These are phyloP conservation scores for Macroventuria anomochaeta DNA, from an alignment of 2,329 filamentous ascomycete species.

Conservation along the genomic window DNA sequence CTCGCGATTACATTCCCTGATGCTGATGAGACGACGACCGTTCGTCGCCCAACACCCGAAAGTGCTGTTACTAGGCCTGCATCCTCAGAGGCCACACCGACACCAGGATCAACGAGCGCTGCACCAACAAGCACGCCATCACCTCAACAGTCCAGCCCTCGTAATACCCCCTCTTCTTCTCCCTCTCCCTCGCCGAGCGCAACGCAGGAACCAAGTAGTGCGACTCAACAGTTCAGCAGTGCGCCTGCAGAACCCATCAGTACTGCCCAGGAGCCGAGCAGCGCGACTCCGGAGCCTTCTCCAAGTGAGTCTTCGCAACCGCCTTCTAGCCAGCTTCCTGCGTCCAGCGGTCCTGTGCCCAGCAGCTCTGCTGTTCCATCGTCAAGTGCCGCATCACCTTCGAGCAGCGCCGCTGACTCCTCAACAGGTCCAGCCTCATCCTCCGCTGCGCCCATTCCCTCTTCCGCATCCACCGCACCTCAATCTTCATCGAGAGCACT, in stretches of 20 bases:
- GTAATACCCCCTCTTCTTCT: conserved; percentile 14
- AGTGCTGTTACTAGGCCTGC: neutral
- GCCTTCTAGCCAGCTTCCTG: conserved; percentile 5
- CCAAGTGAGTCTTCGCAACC: conserved; percentile 6
- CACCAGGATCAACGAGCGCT: conserved; percentile 15
- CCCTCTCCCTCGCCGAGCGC: conserved; percentile 18
- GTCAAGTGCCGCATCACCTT: conserved; percentile 8
- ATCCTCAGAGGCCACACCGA: neutral
- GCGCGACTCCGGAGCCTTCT: conserved; percentile 14
- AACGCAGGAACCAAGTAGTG: conserved; percentile 21
- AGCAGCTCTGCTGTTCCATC: neutral
- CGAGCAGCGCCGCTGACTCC: conserved; percentile 23
- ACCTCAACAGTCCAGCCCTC: neutral
- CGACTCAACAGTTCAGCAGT: no score
- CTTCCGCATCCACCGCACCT: neutral
- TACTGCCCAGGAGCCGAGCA: conserved; percentile 13
- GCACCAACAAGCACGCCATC: neutral
- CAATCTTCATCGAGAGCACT: neutral
- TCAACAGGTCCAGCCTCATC: conserved; percentile 19
- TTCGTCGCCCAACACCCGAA: conserved; percentile 9
- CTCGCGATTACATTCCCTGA: no score
- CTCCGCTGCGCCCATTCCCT: neutral
- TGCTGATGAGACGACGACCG: conserved; percentile 5
- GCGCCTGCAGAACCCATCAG: conserved; percentile 16
- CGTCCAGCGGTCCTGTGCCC: neutral